These are phyloP conservation scores for Jackrogersella minutella DNA, from an alignment of 495 filamentous ascomycete genomes.

Conservation along the genomic window DNA sequence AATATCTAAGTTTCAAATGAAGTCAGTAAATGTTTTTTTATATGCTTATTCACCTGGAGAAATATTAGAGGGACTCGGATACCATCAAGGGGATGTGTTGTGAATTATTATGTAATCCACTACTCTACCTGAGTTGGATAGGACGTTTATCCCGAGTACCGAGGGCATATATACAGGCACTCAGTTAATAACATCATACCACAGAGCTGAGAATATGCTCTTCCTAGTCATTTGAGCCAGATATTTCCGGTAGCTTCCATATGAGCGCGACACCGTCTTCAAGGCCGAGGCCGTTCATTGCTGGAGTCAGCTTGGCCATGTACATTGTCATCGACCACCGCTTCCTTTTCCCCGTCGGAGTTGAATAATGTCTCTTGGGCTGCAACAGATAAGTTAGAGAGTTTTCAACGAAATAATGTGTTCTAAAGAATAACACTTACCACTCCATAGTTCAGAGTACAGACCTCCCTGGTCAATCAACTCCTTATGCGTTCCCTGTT, in stretches of 20 bases:
- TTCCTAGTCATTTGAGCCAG: background rate
- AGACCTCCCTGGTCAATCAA: conserved; percentile 81
- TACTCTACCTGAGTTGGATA: background rate
- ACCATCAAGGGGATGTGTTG: background rate
- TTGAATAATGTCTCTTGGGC: conserved; percentile 57
- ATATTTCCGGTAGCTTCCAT: background rate
- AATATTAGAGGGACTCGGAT: background rate
- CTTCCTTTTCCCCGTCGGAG: conserved; percentile 47
- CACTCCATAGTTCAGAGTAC: conserved; percentile 91
- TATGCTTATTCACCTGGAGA: background rate
- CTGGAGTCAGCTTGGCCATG: background rate
- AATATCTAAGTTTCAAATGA: background rate
- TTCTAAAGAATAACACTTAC: conserved; percentile 57
- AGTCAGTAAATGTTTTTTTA: background rate
- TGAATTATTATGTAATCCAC: background rate
- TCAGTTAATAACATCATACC: background rate
- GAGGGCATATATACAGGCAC: background rate
- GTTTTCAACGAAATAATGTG: background rate
- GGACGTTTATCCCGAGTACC: background rate
- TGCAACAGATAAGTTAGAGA: conserved; percentile 37
- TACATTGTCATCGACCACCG: background rate
- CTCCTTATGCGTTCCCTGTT: conserved; percentile 85
- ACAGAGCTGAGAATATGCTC: background rate
- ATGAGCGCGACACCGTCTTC: background rate
- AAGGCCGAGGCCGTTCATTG: background rate